phyloP scores from a whole-genome alignment of 257 asterid genomes.

The Cordia subcordata region DNA sequence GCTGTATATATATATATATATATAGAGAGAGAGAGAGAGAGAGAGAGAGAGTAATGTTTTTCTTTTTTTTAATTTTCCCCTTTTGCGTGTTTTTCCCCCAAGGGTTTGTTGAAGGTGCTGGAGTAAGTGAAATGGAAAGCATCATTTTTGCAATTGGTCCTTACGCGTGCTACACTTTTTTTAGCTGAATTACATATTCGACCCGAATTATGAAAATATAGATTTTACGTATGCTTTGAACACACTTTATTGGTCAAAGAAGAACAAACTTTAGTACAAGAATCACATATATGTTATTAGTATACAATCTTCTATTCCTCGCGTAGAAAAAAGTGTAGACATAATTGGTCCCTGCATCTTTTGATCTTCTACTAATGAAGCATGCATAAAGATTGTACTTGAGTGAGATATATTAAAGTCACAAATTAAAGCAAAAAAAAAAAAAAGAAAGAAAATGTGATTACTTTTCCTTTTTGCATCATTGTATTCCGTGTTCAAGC shows the following conservation, averaged over 20 bases:
- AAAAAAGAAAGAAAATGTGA: constrained; percentile 29
- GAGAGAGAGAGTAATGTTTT: background rate
- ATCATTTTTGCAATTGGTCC: background rate
- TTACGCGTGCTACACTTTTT: constrained; percentile 16
- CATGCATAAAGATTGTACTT: constrained; percentile 37
- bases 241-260: constrained; percentile 27
- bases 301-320: constrained; percentile 7
- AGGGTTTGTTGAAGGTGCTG: background rate
- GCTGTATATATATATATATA: too few species aligned
- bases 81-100: background rate
- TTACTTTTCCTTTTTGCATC: constrained; percentile 28
- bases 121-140: constrained; percentile 3
- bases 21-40: too few species aligned
- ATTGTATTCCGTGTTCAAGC: constrained; percentile 1
- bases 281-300: background rate
- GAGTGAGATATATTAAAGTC: constrained; percentile 25
- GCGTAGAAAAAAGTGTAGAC: constrained; percentile 15
- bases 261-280: constrained; percentile 6
- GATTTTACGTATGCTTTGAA: background rate
- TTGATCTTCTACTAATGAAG: constrained; percentile 31
- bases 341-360: constrained; percentile 69
- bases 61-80: background rate
- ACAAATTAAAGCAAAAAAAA: constrained; percentile 41
- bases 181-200: constrained; percentile 4
- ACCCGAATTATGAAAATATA: constrained; percentile 4